A percentile compares a stretch with the other conserved stretches of the same genome.
phyloP scores from a whole-genome alignment of 2,329 filamentous ascomycete genomes.

The Ascochyta clinopodiicola region DNA sequence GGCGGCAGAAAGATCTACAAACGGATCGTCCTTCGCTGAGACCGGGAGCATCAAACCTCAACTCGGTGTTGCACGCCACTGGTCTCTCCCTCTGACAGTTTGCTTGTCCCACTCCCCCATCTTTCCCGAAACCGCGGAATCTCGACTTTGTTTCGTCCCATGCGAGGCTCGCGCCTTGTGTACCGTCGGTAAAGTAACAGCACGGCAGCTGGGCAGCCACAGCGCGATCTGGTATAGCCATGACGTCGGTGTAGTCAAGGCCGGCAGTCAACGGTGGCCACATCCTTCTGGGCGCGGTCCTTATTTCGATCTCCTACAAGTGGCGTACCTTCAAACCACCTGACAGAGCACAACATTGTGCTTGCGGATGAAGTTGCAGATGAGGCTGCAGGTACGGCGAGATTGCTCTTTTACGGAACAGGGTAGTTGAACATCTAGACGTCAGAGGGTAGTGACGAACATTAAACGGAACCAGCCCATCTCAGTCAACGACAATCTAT shows the following conservation, averaged over 20 bases:
- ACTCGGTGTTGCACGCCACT: slow-evolving; percentile 1
- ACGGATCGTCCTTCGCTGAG: slow-evolving; percentile 11
- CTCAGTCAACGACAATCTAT: not conserved
- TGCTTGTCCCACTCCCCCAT: slow-evolving; percentile 9
- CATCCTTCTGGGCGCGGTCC: not conserved
- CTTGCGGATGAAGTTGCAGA: not conserved
- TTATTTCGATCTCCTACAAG: not conserved
- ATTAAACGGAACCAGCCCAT: not conserved
- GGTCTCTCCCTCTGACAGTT: slow-evolving; percentile 4
- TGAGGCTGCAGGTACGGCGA: not conserved
- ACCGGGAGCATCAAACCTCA: slow-evolving; percentile 13
- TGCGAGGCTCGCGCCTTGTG: slow-evolving; percentile 13
- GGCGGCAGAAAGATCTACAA: slow-evolving; percentile 4
- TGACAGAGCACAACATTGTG: not conserved
- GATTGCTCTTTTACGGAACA: not conserved
- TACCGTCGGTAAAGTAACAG: slow-evolving; percentile 1
- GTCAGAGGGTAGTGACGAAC: not conserved
- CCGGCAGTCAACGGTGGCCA: not conserved
- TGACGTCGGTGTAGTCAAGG: slow-evolving; percentile 3
- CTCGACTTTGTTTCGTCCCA: slow-evolving; percentile 14
- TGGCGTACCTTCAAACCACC: not conserved
- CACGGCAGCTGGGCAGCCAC: slow-evolving; percentile 5
- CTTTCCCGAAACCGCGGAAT: slow-evolving; percentile 10
- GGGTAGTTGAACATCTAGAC: not conserved
- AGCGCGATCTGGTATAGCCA: slow-evolving; percentile 1